Base-by-base conservation (phyloP, 2,329 filamentous ascomycete genomes). In the Onygena corvina region DNA sequence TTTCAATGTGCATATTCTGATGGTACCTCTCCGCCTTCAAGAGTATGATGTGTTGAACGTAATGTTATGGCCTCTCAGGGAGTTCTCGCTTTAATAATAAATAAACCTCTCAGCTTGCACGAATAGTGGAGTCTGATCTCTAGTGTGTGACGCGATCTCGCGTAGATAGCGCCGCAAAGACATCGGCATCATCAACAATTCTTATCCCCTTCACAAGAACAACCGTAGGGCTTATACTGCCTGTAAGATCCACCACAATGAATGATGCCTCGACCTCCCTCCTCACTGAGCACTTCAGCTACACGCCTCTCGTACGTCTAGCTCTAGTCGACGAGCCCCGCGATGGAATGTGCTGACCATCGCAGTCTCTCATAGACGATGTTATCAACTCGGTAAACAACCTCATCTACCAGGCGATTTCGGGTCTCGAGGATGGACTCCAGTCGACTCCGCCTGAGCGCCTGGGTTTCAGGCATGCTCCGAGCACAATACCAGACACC, bases 371-470 rank as follows among this genome's bases (percentile, higher is more conserved):
- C 35, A 84, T 98, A 61, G 92, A 98, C 77, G 90, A 96, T 69
- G 89, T 96, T 59, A 94, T 96, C 71, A 95, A 96, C 73, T 85
- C 84, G 49, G 81, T 95, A 66, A 98, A 96, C 71, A 86, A 90
- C 61, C 79, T 95, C 60, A 84, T 92, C 60, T 92, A 94, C 68
- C 84, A 84, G 65, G 89, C 87, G 48, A 81, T 94, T 60, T 86
- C 86, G 60, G 86, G 84, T 53, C 81, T 96, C 56, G 92, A 96
- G 67, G 79, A 80, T 49, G 86, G 86, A 1, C 80, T 98, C 16
- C 73, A 86, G 45, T 76, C 76, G 46, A 82, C 84, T 2, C 79
- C 84, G 1, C 84, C 89, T 0, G 74, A 81, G 21, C 75, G 79
- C 11, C 77, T 98, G 29, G 92, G 92, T n/a, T 96, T 95, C 71